phyloP scores from a whole-genome alignment of 164 flowering plant genomes.

The Vitis labrusca region DNA sequence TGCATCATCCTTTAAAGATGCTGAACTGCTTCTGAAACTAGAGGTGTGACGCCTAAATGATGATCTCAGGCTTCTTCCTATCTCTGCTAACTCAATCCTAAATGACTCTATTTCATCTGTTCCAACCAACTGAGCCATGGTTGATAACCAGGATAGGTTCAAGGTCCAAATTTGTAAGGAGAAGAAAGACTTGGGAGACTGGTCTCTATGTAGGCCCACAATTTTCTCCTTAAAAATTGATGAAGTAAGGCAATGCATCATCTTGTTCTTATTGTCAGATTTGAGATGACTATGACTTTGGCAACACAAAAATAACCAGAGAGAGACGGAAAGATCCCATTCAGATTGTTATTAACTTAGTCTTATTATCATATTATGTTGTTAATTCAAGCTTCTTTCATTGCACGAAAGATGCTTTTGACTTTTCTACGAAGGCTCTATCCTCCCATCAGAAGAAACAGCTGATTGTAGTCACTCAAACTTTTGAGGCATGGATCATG shows the following conservation, averaged over 20 bases:
- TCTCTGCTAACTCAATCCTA: slow-evolving; percentile 10
- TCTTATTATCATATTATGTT: too few relatives aligned
- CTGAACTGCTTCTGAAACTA: slow-evolving; percentile 41
- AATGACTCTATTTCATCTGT: slow-evolving; percentile 11
- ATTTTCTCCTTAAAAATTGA: slow-evolving; percentile 1
- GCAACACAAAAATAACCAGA: not conserved
- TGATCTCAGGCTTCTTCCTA: slow-evolving; percentile 40
- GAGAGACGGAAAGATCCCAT: not conserved
- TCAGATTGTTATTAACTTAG: too few relatives aligned
- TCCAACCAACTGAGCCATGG: slow-evolving; percentile 11
- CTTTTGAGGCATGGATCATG: not conserved
- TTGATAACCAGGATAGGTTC: not conserved
- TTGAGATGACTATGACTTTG: too few relatives aligned
- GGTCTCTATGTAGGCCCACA: not conserved
- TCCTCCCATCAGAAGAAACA: too few relatives aligned
- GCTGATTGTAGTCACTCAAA: too few relatives aligned
- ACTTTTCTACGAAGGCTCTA: not conserved
- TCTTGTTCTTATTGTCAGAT: not conserved
- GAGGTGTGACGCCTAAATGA: slow-evolving; percentile 41
- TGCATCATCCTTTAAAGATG: slow-evolving; percentile 22
- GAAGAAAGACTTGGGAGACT: too few relatives aligned
- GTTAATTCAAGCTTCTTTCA: not conserved
- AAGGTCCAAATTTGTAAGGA: too few relatives aligned
- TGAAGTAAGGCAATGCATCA: slow-evolving; percentile 20
- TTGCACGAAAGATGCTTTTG: not conserved